These are phyloP conservation scores for Auricularia sp. DNA, from an alignment of 768 basidiomycete genomes.

Conservation along the genomic window DNA sequence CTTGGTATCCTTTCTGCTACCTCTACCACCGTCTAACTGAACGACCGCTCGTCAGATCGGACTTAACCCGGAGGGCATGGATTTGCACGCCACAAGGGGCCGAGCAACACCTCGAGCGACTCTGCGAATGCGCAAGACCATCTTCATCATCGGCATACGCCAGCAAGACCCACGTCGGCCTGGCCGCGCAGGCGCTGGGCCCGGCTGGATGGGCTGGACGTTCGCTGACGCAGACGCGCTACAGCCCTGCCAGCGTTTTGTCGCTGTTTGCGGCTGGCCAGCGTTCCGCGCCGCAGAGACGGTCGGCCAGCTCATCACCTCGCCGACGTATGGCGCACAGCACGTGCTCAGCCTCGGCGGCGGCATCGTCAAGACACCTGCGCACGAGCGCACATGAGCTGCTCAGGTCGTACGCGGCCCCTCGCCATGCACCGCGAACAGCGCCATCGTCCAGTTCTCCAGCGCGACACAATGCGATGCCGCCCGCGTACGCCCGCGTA, in stretches of 20 bases:
- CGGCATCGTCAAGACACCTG: slow-evolving; percentile 81
- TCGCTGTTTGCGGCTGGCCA: slow-evolving; percentile 72
- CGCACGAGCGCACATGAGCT: slow-evolving; percentile 63
- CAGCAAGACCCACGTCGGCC: slow-evolving; percentile 81
- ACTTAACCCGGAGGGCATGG: slow-evolving; percentile 75
- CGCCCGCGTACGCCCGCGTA: too few relatives aligned
- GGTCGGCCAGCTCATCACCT: slow-evolving; percentile 51
- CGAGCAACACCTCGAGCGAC: slow-evolving; percentile 27
- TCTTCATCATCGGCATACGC: slow-evolving; percentile 88
- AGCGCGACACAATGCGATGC: slow-evolving; percentile 61
- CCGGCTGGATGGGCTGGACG: slow-evolving; percentile 41
- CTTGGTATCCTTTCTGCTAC: background rate
- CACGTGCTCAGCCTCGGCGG: slow-evolving; percentile 89
- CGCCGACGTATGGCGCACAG: slow-evolving; percentile 34
- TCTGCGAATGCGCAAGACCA: slow-evolving; percentile 36
- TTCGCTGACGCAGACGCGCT: slow-evolving; percentile 77
- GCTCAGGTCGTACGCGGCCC: slow-evolving; percentile 59
- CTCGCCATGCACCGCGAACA: slow-evolving; percentile 80
- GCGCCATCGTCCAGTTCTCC: slow-evolving; percentile 77
- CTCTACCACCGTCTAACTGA: too few relatives aligned
- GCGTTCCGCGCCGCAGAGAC: slow-evolving; percentile 80
- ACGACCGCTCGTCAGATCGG: slow-evolving; percentile 79
- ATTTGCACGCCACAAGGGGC: slow-evolving; percentile 41
- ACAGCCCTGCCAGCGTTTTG: slow-evolving; percentile 65
- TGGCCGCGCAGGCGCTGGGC: slow-evolving; percentile 62